Base-by-base conservation (phyloP, 352 stramenopile genomes). In the Pythium phragmitis region DNA sequence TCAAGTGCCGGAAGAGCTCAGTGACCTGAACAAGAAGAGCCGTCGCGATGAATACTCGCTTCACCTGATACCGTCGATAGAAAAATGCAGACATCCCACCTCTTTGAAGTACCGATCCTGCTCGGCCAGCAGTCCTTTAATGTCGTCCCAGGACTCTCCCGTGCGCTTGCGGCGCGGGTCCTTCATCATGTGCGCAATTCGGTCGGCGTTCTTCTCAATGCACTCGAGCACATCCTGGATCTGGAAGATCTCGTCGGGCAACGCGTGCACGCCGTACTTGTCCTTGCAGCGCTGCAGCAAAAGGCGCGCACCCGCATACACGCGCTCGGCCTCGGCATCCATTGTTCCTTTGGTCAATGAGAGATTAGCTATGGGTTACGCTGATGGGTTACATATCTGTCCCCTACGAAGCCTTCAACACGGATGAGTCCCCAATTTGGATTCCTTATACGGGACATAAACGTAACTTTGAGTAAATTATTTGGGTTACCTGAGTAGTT, bases 171-270 rank as follows among this genome's bases (percentile, higher is more conserved):
- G 62, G 7, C 70, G 76, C 28, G 68, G 79, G 53, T 76, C 69
- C 16, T 71, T 64, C 54, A 92, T 57, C 52, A 80, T 73, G 48
- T 68, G 61, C 42, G 84, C 80, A 53, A 91, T 88, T 52, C 84
- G 84, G 57, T 90, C 65, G 47, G 78, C 81, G 65, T 93, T 93
- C 51, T 79, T 77, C 66, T 91, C 77, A 34, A 89, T 60, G 50
- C 70, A 82, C 57, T 91, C 80, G 37, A 93, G 57, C 43, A 90
- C 50, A 12, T 90, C 79, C 67, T 93, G 84, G 46, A 81, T 72
- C 36, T 73, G 63, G 46, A 76, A 37, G 46, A 93, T 41, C 59
- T 90, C 84, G 9, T 77, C 67, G 2, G 82, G 77, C 3, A 86
- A 59, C 5, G 36, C 34, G 7, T 28, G 21, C 8, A 21, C 57